These are phyloP conservation scores for Cladosporium sp. DNA, from an alignment of 2,329 filamentous ascomycete species.

Conservation along the genomic window DNA sequence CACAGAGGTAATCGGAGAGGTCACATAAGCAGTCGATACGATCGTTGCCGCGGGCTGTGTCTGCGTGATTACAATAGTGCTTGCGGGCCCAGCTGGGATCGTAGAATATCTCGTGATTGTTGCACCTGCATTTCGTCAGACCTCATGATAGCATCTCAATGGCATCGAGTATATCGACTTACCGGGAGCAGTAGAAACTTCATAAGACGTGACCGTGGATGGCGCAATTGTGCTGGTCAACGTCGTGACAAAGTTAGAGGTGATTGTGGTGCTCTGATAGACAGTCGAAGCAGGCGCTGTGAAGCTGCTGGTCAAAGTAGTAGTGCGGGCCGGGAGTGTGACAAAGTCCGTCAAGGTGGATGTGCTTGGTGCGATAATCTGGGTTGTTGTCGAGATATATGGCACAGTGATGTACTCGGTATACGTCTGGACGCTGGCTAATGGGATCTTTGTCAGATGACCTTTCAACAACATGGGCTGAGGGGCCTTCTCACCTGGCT, in stretches of 20 bases:
- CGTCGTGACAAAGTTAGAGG: constrained; percentile 1
- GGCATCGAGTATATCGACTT: not conserved
- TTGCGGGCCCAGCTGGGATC: not conserved
- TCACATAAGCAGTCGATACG: constrained; percentile 8
- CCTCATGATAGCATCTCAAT: not conserved
- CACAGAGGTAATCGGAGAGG: constrained; percentile 5
- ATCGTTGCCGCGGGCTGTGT: not conserved
- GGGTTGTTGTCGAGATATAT: not conserved
- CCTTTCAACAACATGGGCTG: not conserved
- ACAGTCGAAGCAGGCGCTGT: constrained; percentile 1
- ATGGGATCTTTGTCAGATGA: not conserved
- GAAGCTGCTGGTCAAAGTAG: constrained; percentile 3
- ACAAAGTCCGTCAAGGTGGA: not conserved
- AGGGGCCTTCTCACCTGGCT: constrained; percentile 4
- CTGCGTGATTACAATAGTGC: not conserved
- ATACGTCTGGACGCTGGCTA: constrained; percentile 10
- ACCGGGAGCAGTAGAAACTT: constrained; percentile 11
- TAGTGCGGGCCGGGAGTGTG: constrained; percentile 10
- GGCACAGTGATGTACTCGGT: constrained; percentile 12
- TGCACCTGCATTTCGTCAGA: not conserved
- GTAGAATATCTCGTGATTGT: constrained; percentile 16
- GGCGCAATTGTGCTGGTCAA: constrained; percentile 11
- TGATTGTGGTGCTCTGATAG: constrained; percentile 4
- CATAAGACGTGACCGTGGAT: constrained; percentile 3
- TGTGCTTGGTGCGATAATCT: constrained; percentile 5